Percentiles rank a stretch among this genome's conserved stretches.
Evolutionary conservation across 345 rosid species (phyloP).

Genomic region (Acer yangbiense): DNA sequence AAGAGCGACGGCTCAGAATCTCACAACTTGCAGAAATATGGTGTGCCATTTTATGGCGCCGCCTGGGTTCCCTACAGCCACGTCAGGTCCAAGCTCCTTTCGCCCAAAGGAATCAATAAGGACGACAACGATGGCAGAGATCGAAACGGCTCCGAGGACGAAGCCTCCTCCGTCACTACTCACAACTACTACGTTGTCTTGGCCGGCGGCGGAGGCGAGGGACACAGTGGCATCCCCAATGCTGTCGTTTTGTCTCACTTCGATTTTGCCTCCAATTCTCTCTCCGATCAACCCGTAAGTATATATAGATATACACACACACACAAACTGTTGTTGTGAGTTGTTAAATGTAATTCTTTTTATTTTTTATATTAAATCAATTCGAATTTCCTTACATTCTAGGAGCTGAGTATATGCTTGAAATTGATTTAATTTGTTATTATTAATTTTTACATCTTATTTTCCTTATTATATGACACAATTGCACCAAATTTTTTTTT

Average conservation of each 20-base stretch:
- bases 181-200: conserved; percentile 50
- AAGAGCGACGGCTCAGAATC: neutral
- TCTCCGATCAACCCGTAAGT: conserved; percentile 73
- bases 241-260: conserved; percentile 54
- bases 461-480: no score
- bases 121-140: conserved; percentile 10
- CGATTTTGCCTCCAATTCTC: conserved; percentile 60
- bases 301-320: neutral
- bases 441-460: no score
- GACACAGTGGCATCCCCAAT: conserved; percentile 78
- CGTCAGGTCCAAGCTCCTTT: conserved; percentile 38
- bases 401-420: no score
- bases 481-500: no score
- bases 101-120: conserved; percentile 19
- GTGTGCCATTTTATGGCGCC: conserved; percentile 77
- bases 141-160: conserved; percentile 29
- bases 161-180: neutral
- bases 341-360: neutral
- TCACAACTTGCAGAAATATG: conserved; percentile 52
- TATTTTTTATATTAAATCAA: no score
- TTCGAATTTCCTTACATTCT: no score
- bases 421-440: no score
- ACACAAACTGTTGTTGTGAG: no score
- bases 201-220: conserved; percentile 92
- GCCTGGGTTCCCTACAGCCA: conserved; percentile 63